A percentile compares a stretch with the other conserved stretches of the same genome.
Evolutionary conservation across 2,329 filamentous ascomycete genomes (phyloP).

Genomic region (Trichophaea hybrida): DNA sequence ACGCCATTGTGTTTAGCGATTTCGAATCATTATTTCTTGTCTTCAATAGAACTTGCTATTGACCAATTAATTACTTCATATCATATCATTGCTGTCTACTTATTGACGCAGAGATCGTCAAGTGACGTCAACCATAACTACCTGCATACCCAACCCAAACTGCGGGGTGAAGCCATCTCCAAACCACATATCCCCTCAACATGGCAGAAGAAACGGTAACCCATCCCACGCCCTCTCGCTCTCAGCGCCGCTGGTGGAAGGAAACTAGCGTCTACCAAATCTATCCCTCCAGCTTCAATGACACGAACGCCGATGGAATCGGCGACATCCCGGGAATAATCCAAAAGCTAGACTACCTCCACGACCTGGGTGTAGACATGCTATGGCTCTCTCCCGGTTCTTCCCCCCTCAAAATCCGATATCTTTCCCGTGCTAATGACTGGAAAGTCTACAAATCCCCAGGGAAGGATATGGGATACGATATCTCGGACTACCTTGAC

Average conservation of each 20-base stretch:
- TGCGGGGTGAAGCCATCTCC: too few species aligned
- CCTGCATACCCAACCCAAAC: too few species aligned
- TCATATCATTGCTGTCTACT: too few species aligned
- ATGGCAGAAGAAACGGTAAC: neutral
- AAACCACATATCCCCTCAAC: too few species aligned
- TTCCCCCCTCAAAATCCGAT: neutral
- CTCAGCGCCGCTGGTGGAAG: conserved; percentile 41
- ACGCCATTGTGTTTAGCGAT: too few species aligned
- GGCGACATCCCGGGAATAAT: conserved; percentile 47
- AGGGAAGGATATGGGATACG: conserved; percentile 56
- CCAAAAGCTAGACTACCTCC: conserved; percentile 43
- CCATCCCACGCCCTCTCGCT: neutral
- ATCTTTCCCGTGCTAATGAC: neutral
- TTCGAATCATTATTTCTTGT: too few species aligned
- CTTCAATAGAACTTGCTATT: too few species aligned
- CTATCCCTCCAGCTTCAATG: conserved; percentile 48
- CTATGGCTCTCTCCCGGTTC: conserved; percentile 48
- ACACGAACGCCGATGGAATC: conserved; percentile 42
- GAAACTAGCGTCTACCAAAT: conserved; percentile 47
- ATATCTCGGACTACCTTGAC: conserved; percentile 52
- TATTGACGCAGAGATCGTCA: too few species aligned
- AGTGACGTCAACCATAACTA: too few species aligned
- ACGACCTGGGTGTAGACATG: conserved; percentile 46
- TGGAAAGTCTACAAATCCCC: conserved; percentile 43
- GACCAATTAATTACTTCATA: too few species aligned